Percentiles rank a stretch among this genome's conserved stretches.
Evolutionary conservation across 306 rosid genomes (phyloP).

Genomic region (Vigna hirtella): DNA sequence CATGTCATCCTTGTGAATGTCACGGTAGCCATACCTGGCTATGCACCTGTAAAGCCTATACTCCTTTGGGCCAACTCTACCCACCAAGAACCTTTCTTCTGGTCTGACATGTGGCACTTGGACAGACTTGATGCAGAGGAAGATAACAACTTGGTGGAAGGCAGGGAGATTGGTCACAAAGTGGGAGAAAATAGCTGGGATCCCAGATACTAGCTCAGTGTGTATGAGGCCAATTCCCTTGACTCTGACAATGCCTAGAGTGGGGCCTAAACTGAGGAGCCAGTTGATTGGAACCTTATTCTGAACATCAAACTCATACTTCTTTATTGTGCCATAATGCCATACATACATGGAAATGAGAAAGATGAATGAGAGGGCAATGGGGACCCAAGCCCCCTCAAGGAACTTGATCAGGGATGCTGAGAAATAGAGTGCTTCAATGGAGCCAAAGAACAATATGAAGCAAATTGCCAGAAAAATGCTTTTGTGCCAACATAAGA

Average conservation of each 20-base stretch:
- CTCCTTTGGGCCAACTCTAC: constrained; percentile 96
- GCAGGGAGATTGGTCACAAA: constrained; percentile 98
- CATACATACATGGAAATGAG: constrained; percentile 84
- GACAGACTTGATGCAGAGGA: constrained; percentile 95
- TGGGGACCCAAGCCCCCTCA: constrained; percentile 98
- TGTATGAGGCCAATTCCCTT: constrained; percentile 95
- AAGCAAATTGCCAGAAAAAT: constrained; percentile 72
- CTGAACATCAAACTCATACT: constrained; percentile 92
- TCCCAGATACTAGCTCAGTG: constrained; percentile 93
- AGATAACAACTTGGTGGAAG: constrained; percentile 93
- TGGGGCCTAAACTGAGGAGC: constrained; percentile 85
- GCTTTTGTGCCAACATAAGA: constrained; percentile 89
- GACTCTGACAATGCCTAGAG: constrained; percentile 87
- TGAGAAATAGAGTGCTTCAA: constrained; percentile 97
- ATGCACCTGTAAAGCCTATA: constrained; percentile 89
- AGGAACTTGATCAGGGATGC: constrained; percentile 95
- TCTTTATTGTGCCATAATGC: constrained; percentile 95
- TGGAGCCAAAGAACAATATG: constrained; percentile 85
- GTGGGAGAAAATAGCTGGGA: constrained; percentile 97
- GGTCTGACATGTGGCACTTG: constrained; percentile 96
- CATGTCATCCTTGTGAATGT: constrained; percentile 80
- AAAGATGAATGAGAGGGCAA: constrained; percentile 91
- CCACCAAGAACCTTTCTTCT: constrained; percentile 90
- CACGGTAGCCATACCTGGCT: constrained; percentile 94
- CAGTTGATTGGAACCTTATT: constrained; percentile 95